Percentiles rank a stretch among this genome's conserved stretches.
phyloP scores from a whole-genome alignment of 139 green algal genomes.

The Trebouxia sp. region DNA sequence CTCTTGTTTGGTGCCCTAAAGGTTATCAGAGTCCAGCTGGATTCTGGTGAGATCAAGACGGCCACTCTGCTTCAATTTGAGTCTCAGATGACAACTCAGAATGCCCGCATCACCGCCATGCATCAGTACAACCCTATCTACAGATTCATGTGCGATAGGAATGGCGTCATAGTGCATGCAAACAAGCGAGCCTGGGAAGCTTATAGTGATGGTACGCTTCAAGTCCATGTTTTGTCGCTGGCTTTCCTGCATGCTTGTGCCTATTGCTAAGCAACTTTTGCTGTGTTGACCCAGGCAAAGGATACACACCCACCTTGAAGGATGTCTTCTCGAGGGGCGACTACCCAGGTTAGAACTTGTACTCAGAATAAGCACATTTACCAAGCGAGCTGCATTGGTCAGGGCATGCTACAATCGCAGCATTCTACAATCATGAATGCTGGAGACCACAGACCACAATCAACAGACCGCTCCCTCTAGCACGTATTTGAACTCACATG shows the following conservation, averaged over 20 bases:
- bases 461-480: too few species aligned
- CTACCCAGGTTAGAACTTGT: not conserved
- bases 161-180: conserved; percentile 15
- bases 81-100: conserved; percentile 16
- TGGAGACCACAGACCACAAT: too few species aligned
- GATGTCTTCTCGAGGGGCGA: not conserved
- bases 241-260: too few species aligned
- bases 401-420: too few species aligned
- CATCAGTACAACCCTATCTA: conserved; percentile 19
- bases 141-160: conserved; percentile 10
- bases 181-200: conserved; percentile 14
- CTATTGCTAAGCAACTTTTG: too few species aligned
- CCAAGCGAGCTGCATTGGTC: too few species aligned
- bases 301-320: not conserved
- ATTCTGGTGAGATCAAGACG: not conserved
- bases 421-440: too few species aligned
- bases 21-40: not conserved
- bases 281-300: not conserved
- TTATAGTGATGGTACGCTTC: not conserved
- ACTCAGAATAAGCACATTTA: too few species aligned
- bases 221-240: not conserved
- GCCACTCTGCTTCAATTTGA: conserved; percentile 8
- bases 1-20: not conserved
- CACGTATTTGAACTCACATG: too few species aligned
- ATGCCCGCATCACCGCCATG: conserved; percentile 19